Percentiles rank a stretch among this genome's conserved stretches.
Evolutionary conservation across 2,329 filamentous ascomycete species (phyloP).

Genomic region (Penicillium sp.): DNA sequence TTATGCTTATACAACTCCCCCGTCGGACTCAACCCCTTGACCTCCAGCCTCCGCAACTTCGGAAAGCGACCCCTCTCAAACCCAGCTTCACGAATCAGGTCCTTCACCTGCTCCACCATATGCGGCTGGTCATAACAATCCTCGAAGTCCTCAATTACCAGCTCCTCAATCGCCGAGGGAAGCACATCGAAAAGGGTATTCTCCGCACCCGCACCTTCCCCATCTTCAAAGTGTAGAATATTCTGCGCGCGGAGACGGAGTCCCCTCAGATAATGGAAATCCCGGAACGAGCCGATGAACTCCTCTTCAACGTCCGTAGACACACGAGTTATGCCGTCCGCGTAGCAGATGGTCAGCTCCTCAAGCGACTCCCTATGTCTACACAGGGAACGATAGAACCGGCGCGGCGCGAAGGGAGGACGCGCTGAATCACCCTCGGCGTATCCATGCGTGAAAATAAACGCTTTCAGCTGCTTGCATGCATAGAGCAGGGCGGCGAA

Average conservation of each 20-base stretch:
- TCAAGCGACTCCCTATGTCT: neutral
- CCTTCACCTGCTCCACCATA: too few species aligned
- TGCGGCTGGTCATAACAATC: too few species aligned
- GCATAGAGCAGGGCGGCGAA: neutral
- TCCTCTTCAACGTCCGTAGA: neutral
- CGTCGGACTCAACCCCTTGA: too few species aligned
- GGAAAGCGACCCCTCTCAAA: too few species aligned
- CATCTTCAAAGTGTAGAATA: neutral
- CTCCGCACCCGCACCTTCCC: neutral
- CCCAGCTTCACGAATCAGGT: too few species aligned
- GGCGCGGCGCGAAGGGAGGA: neutral
- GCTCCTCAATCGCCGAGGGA: too few species aligned
- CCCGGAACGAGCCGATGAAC: neutral
- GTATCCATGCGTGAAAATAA: neutral
- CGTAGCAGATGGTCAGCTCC: neutral
- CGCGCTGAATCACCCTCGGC: too few species aligned
- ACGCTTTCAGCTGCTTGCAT: neutral
- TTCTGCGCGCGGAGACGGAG: neutral
- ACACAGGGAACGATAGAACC: neutral
- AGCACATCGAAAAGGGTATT: too few species aligned
- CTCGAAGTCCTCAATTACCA: too few species aligned
- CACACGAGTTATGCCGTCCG: neutral
- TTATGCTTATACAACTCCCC: too few species aligned
- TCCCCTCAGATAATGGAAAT: neutral
- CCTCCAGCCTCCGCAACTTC: too few species aligned